Base-by-base conservation (phyloP, 2,329 filamentous ascomycete species). In the Stagonosporopsis tanaceti region DNA sequence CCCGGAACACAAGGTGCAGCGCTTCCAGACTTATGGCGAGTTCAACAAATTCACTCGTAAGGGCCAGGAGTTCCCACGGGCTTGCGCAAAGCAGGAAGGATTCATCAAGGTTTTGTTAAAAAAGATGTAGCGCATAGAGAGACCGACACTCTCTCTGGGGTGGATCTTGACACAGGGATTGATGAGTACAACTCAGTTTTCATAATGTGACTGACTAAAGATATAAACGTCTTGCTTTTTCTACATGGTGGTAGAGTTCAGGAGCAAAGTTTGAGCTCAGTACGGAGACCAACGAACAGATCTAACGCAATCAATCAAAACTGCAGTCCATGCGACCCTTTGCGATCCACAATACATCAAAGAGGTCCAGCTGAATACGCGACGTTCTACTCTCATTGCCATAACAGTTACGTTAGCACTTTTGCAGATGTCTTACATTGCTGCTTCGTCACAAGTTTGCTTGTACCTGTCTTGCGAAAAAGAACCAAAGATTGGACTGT, bases 41-140 rank as follows among this genome's bases (percentile, higher is more conserved):
- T 63, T 71, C 38, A 57, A 50, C 20, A 56, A 52, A 17, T 63
- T 60, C 35, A 63, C 66, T 4, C 59, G 51, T 7, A 51, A 51
- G 9, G 57, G 60, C 1, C 62, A 66, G 6, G 46, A 34, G 8
- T 70, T 70, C 24, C 66, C 67, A 1, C 63, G 50, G 28, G 42
- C 58, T 5, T 56, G 45, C 12, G 69, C 71, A 1, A 73, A 73
- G 56, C 44, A 62, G 6, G 63, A 65, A 17, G 65, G 68, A 0
- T 68, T 68, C 50, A 60, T 71, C 37, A 64, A 50, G 12, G 50
- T 59, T 8, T 22, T 70, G 4, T 52, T 70, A 34, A 59, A 59
- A 32, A 60, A 44, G 48, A 39, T 57, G 30, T 57, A 32, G 28
- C 30, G 50, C 20, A 25, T 1, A 2, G 25, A 11, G 24, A 7